Percentiles rank a stretch among this genome's conserved stretches.
These are phyloP conservation scores for Fraxinus cuspidata DNA, from an alignment of 257 asterid species.

Conservation along the genomic window DNA sequence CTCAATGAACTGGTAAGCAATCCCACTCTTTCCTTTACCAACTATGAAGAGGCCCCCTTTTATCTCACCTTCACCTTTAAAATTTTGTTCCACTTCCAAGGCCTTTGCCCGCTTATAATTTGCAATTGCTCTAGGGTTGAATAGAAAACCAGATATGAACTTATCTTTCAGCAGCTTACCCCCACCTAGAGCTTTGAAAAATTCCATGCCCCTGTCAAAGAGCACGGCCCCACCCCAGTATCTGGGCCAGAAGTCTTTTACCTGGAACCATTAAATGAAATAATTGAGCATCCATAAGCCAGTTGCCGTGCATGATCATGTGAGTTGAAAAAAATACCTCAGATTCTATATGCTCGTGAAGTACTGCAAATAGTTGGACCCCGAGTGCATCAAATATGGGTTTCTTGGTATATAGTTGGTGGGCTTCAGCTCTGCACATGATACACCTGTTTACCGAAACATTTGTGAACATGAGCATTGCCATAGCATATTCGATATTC, in stretches of 20 bases:
- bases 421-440: slow-evolving; percentile 65
- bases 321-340: slow-evolving; percentile 36
- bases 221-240: slow-evolving; percentile 56
- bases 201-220: slow-evolving; percentile 39
- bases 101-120: slow-evolving; percentile 53
- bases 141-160: slow-evolving; percentile 47
- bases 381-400: slow-evolving; percentile 55
- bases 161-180: slow-evolving; percentile 51
- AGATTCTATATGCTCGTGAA: slow-evolving; percentile 49
- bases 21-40: slow-evolving; percentile 48
- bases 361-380: slow-evolving; percentile 41
- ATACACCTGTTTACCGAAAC: slow-evolving; percentile 43
- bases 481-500: not conserved
- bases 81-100: slow-evolving; percentile 42
- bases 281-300: slow-evolving; percentile 4
- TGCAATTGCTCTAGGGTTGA: slow-evolving; percentile 51
- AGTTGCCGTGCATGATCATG: not conserved
- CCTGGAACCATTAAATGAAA: slow-evolving; percentile 23
- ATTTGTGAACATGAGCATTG: slow-evolving; percentile 16
- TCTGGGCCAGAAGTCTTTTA: slow-evolving; percentile 54
- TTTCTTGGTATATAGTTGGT: slow-evolving; percentile 49
- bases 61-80: slow-evolving; percentile 59
- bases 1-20: slow-evolving; percentile 52
- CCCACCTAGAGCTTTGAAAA: slow-evolving; percentile 55
- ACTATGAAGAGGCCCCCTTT: slow-evolving; percentile 56